Evolutionary conservation across 352 stramenopile species (phyloP), one percentile per base, ranked within the genome.

Genomic region (Pythium dissotocum): DNA sequence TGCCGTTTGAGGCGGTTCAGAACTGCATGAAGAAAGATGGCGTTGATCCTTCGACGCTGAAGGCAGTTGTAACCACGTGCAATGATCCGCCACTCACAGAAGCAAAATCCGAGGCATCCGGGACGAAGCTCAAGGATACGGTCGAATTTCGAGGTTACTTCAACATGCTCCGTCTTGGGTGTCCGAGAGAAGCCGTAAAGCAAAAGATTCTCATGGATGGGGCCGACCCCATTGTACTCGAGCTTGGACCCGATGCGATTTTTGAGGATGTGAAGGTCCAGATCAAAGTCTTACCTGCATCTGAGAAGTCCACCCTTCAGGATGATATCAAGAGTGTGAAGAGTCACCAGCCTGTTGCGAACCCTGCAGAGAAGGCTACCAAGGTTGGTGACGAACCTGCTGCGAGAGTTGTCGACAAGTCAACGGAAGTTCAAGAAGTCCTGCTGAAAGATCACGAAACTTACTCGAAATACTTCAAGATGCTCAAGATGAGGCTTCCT

Each of bases 131-230:
- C 7, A 83, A 91, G 28, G 79, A 95, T 24, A 77, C 90, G 36
- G 68, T 88, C 7, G 78, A 91, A 38, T 93, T 91, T 21, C 73
- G 79, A 28, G 83, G 83, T 48, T 99, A 98, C 65, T 98, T 99
- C 73, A 89, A 87, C 62, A 99, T 99, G 95, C 69, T 98, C 16
- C 88, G 95, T 46, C 83, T 98, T 63, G 95, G 96, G 24, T 86
- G 96, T 12, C 92, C 85, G 3, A 88, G 88, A 60, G 88, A 92
- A 59, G 93, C 94, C 6, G 90, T 98, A 2, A 87, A 88, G 46
- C 90, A 98, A 61, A 98, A 98, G 53, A 77, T 99, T 67, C 65
- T 80, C 26, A 93, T 94, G 79, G 94, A 98, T 71, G 96, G 93
- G 24, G n/a, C 89, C 13, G 87, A 93, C 61, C 80, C 87, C 18